Evolutionary conservation across 2,329 filamentous ascomycete species (phyloP), one percentile per base, ranked within the genome.

Genomic region (Tricladium varicosporioides): DNA sequence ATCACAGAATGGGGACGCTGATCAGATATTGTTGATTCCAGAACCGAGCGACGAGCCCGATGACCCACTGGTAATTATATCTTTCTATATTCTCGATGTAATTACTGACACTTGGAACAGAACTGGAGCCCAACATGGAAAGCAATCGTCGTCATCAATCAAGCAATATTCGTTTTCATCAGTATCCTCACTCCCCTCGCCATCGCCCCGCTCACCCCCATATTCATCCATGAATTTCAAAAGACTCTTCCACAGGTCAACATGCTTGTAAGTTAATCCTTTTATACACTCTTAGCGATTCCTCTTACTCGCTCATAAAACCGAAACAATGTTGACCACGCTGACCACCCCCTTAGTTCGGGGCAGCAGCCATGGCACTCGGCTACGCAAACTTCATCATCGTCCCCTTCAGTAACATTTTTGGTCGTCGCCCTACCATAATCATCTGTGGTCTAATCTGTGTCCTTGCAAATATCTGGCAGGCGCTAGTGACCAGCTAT

Each of bases 51-150:
- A 74, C 44, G 74, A 79, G 58, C 70, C 76, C 3, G 75, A 78
- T 57, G 78, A 81, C 60, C 78, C 78, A 5, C 70, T 81, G 15
- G 65, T 67, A 59, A 59, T 58, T 13, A 40, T 40, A 13, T 11
- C 11, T 31, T 10, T 14, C 5, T 18, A n/a, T 48, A n/a, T 18
- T 42, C 3, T 11, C 27, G 47, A 32, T 10, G 31, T 14, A 5
- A 33, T 19, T 48, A 33, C 31, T 58, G 48, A 60, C 47, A 14
- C 42, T 5, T 4, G 13, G 4, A 15, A 18, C n/a, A 66, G 46
- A 75, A 78, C 57, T 81, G 78, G 78, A 73, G 73, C 5, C 67
- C 65, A n/a, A 71, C 69, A 63, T 79, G 78, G 72, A 81, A 81
- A 60, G 69, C 70, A 46, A 62, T 66, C 18, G 61, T 69, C 1